Evolutionary conservation across 1,139 yeast species (phyloP).

Genomic region (Blastobotrys apis): DNA sequence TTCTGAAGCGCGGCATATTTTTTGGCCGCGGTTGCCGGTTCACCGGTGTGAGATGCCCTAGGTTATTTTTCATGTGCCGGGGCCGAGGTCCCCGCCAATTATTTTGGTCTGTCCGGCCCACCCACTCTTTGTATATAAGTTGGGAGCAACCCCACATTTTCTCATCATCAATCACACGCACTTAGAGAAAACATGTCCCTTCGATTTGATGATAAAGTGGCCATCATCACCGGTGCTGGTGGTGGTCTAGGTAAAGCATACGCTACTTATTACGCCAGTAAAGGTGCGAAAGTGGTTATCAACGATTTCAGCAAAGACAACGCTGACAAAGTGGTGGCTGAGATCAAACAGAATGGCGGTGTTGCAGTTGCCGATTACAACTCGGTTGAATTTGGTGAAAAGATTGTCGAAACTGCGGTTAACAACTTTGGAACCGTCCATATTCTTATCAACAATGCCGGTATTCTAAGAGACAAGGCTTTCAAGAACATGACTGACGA

Average conservation of each 20-base stretch:
- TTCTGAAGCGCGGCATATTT: too few relatives aligned
- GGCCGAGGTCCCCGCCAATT: too few relatives aligned
- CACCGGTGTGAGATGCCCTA: too few relatives aligned
- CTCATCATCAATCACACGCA: too few relatives aligned
- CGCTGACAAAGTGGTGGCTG: conserved; percentile 86
- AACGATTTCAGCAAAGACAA: conserved; percentile 56
- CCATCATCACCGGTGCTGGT: conserved; percentile 93
- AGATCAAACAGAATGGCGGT: conserved; percentile 73
- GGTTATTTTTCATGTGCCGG: too few relatives aligned
- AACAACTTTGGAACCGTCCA: conserved; percentile 87
- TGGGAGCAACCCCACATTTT: too few relatives aligned
- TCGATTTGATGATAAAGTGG: conserved; percentile 73
- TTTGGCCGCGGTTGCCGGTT: too few relatives aligned
- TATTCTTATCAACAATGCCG: conserved; percentile 88
- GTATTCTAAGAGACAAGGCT: conserved; percentile 67
- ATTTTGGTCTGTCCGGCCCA: too few relatives aligned
- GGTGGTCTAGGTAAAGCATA: conserved; percentile 92
- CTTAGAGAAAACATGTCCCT: conserved; percentile 6
- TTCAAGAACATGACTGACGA: conserved; percentile 76
- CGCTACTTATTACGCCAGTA: conserved; percentile 78
- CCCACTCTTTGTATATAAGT: too few relatives aligned
- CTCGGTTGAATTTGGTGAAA: conserved; percentile 82
- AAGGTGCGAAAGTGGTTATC: conserved; percentile 91
- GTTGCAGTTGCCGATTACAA: conserved; percentile 91
- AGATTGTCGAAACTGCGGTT: conserved; percentile 81